phyloP scores from a whole-genome alignment of 345 rosid species.

The Linum lewisii region DNA sequence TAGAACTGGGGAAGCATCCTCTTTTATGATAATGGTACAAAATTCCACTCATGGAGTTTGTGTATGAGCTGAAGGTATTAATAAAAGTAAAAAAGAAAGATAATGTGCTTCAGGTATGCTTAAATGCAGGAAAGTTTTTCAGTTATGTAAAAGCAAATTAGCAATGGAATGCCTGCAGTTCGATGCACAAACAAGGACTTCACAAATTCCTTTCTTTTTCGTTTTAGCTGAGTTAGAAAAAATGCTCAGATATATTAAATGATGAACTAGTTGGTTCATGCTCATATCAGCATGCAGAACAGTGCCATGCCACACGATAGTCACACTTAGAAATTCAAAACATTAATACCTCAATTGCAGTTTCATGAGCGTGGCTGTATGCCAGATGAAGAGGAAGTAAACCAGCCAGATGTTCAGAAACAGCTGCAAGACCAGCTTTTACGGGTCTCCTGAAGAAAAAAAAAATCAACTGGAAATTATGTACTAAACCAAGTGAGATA shows the following conservation, averaged over 20 bases:
- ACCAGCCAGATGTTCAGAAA: conserved; percentile 93
- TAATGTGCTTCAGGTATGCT: background rate
- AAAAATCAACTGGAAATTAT: background rate
- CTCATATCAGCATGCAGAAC: conserved; percentile 8
- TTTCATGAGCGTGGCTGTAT: conserved; percentile 92
- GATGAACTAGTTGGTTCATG: background rate
- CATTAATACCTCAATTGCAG: conserved; percentile 73
- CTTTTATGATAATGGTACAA: background rate
- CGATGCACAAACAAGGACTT: background rate
- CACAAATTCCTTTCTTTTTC: too few species aligned
- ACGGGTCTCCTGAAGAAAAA: conserved; percentile 52
- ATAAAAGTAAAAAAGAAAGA: too few species aligned
- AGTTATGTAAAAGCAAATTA: background rate
- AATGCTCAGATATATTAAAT: background rate
- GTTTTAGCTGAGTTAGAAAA: too few species aligned
- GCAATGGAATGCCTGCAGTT: background rate
- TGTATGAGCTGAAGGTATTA: background rate
- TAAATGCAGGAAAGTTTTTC: background rate
- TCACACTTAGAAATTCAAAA: conserved; percentile 1
- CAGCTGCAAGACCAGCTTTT: conserved; percentile 87
- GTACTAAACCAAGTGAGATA: too few species aligned
- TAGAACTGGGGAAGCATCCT: background rate
- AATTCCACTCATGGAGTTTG: background rate
- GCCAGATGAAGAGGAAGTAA: conserved; percentile 92
- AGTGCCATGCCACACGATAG: background rate